A percentile compares a stretch with the other conserved stretches of the same genome.
Conservation (phyloP, 192 early-diverging fungal species). For the Funneliformis geosporum region DNA sequence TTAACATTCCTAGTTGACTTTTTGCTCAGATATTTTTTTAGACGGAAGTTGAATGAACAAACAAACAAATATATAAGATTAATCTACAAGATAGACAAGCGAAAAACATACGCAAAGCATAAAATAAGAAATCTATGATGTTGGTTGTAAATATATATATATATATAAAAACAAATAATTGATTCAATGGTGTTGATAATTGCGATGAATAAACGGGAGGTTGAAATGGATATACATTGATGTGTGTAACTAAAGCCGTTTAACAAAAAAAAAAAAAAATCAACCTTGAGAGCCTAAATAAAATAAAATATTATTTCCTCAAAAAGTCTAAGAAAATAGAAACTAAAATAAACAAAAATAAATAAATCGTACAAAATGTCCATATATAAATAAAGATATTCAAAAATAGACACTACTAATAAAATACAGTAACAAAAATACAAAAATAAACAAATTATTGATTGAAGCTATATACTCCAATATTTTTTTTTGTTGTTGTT, state of each 20-base stretch:
- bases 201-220: not conserved
- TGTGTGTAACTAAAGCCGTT: not conserved
- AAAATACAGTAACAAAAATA: no score
- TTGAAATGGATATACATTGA: not conserved
- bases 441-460: not conserved
- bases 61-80: no score
- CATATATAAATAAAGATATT: no score
- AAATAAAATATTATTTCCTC: no score
- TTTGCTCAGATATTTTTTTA: no score
- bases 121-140: no score
- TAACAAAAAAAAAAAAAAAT: not conserved
- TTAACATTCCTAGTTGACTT: no score
- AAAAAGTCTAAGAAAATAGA: not conserved
- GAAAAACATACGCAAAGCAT: no score
- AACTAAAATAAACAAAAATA: not conserved
- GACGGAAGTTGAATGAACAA: not conserved
- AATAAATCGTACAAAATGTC: not conserved
- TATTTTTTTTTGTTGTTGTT: not conserved
- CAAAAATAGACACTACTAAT: no score
- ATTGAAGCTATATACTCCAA: not conserved
- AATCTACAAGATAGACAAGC: no score
- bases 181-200: not conserved
- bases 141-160: no score
- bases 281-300: not conserved
- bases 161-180: no score